A percentile compares a stretch with the other conserved stretches of the same genome.
Conservation (phyloP, 78 protist genomes). For the Dictyostelium purpureum region DNA sequence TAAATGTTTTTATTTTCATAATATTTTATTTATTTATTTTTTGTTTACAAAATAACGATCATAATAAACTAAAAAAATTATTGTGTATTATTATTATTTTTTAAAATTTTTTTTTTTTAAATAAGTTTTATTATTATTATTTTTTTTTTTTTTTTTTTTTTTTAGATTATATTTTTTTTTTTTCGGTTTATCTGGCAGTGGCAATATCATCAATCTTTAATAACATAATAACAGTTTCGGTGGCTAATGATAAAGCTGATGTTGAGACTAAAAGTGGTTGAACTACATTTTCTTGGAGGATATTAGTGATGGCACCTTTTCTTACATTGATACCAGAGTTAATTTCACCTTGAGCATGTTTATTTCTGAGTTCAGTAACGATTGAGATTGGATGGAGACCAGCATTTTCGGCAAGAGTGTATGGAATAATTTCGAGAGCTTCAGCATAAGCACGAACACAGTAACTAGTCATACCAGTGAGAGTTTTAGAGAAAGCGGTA, state of each 20-base stretch:
- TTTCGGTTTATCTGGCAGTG: conserved; percentile 43
- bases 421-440: conserved; percentile 98
- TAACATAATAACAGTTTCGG: conserved; percentile 98
- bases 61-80: too few species aligned
- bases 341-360: conserved; percentile 93
- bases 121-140: neutral
- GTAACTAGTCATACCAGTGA: conserved; percentile 89
- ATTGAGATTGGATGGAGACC: conserved; percentile 98
- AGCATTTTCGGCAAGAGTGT: conserved; percentile 99
- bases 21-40: too few species aligned
- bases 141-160: neutral
- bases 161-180: neutral
- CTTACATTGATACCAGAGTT: conserved; percentile 97
- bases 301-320: conserved; percentile 92
- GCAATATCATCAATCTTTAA: conserved; percentile 98
- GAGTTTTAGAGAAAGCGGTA: conserved; percentile 82
- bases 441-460: conserved; percentile 98
- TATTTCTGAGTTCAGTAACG: conserved; percentile 97
- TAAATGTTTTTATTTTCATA: too few species aligned
- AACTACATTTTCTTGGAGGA: conserved; percentile 96
- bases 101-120: neutral
- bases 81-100: neutral
- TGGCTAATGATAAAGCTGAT: conserved; percentile 97
- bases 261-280: conserved; percentile 98
- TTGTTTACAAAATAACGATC: too few species aligned